Base-by-base conservation (phyloP, 2,329 filamentous ascomycete genomes). In the Clarireedia monteithiana region DNA sequence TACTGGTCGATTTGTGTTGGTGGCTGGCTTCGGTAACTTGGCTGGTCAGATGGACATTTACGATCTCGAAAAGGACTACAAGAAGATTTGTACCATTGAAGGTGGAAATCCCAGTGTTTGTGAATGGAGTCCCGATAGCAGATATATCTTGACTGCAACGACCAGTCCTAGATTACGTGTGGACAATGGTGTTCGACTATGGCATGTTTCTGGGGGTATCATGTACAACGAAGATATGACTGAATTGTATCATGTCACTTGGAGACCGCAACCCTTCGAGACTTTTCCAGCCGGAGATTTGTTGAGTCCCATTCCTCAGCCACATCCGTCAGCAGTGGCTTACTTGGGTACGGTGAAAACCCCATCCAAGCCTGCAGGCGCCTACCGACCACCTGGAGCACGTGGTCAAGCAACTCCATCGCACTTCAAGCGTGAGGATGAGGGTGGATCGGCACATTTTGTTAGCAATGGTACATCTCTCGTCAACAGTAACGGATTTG, bases 1-100 rank as follows among this genome's bases (percentile, higher is more conserved):
- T 15, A 91, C 89, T 60, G 92, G 91, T 53, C 88, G 91, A 20
- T 97, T 96, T 67, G 88, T 95, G 52, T 77, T 97, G 62, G 89
- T 99, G 54, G 94, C 92, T 61, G 94, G 94, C 48, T 99, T 99
- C 73, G 94, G 94, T 66, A 99, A 99, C 75, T 77, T 99, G 74
- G 91, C 92, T 63, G 94, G 94, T 50, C 91, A 96, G 75, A 96
- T 97, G 77, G 94, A 99, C 69, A 86, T 99, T 50, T 97, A 96
- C 73, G 94, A 99, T 72, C 77, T 97, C 63, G 86, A 94, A 70
- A 96, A 92, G 77, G 89, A 96, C 72, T 95, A 91, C 74, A 80
- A 81, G 68, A 97, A 97, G 78, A 79, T 99, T 57, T 86, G 84
- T 74, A 96, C 91, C 48, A 94, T 99, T 64, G 90, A 97, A 74